A percentile compares a stretch with the other conserved stretches of the same genome.
phyloP scores from a whole-genome alignment of 2,329 filamentous ascomycete genomes.

The Venturia asperata region DNA sequence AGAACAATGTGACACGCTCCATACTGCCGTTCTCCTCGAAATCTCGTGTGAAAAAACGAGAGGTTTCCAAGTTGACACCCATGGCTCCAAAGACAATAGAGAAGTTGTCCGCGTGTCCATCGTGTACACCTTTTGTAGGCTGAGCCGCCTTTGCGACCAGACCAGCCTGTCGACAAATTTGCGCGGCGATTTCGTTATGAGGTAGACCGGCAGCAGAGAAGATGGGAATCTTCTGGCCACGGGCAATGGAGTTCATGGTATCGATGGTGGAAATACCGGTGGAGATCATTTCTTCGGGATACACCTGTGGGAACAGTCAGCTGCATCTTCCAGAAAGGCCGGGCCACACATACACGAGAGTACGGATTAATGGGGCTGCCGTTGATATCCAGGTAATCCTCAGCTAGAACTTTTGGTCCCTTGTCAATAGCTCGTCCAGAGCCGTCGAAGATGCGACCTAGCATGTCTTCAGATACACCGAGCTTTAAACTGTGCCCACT shows the following conservation, averaged over 20 bases:
- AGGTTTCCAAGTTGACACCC: conserved; percentile 99
- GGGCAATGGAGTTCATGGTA: conserved; percentile 87
- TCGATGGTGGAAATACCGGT: conserved; percentile 99
- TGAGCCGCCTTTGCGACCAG: conserved; percentile 83
- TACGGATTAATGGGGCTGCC: conserved; percentile 98
- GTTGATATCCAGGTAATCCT: conserved; percentile 99
- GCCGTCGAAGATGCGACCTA: conserved; percentile 97
- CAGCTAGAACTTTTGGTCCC: conserved; percentile 93
- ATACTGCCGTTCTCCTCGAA: conserved; percentile 99
- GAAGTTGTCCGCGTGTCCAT: conserved; percentile 98
- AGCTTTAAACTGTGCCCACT: conserved; percentile 96
- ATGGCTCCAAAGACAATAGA: conserved; percentile 99
- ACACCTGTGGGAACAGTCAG: conserved; percentile 50
- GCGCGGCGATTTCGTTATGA: conserved; percentile 98
- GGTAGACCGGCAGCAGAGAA: conserved; percentile 97
- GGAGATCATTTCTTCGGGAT: conserved; percentile 99
- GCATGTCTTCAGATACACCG: conserved; percentile 98
- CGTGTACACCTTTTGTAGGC: conserved; percentile 92
- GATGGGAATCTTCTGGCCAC: conserved; percentile 99
- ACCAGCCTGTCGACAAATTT: conserved; percentile 95
- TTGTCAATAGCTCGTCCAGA: conserved; percentile 98
- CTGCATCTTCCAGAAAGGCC: conserved; percentile 21
- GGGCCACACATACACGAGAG: conserved; percentile 65
- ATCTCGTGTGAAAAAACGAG: conserved; percentile 95
- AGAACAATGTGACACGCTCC: conserved; percentile 94